A percentile compares a stretch with the other conserved stretches of the same genome.
Evolutionary conservation across 2,329 filamentous ascomycete genomes (phyloP).

Genomic region (Colletotrichum sansevieriae): DNA sequence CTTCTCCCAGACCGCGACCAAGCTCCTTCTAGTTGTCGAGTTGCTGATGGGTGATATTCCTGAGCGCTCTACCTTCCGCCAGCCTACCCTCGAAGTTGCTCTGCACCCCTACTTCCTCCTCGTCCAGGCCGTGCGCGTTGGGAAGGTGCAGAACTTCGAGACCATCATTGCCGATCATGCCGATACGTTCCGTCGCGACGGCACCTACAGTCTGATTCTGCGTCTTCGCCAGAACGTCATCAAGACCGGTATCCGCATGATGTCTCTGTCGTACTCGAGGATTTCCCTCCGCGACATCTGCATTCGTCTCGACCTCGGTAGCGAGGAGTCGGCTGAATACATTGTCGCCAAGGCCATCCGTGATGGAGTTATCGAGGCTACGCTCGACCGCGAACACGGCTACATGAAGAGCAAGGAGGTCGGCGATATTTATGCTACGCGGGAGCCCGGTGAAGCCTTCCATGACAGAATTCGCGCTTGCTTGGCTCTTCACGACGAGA

Average conservation of each 20-base stretch:
- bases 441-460: constrained; percentile 96
- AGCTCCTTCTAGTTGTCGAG: constrained; percentile 96
- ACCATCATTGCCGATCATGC: constrained; percentile 85
- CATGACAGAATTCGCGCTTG: constrained; percentile 96
- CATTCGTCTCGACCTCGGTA: constrained; percentile 91
- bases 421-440: constrained; percentile 94
- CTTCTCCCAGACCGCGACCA: constrained; percentile 96
- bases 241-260: constrained; percentile 99
- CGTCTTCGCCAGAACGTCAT: constrained; percentile 98
- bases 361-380: constrained; percentile 96
- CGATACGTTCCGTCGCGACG: constrained; percentile 89
- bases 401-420: constrained; percentile 99
- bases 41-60: constrained; percentile 98
- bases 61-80: constrained; percentile 93
- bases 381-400: constrained; percentile 90
- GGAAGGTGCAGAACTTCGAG: constrained; percentile 93
- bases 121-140: constrained; percentile 95
- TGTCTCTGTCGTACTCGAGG: constrained; percentile 96
- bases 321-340: constrained; percentile 98
- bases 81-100: constrained; percentile 86
- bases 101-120: constrained; percentile 94
- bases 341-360: constrained; percentile 99
- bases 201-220: constrained; percentile 94
- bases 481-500: constrained; percentile 93
- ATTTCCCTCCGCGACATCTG: constrained; percentile 98